Conservation (phyloP, 768 basidiomycete genomes). For the Leccinum variicolor region DNA sequence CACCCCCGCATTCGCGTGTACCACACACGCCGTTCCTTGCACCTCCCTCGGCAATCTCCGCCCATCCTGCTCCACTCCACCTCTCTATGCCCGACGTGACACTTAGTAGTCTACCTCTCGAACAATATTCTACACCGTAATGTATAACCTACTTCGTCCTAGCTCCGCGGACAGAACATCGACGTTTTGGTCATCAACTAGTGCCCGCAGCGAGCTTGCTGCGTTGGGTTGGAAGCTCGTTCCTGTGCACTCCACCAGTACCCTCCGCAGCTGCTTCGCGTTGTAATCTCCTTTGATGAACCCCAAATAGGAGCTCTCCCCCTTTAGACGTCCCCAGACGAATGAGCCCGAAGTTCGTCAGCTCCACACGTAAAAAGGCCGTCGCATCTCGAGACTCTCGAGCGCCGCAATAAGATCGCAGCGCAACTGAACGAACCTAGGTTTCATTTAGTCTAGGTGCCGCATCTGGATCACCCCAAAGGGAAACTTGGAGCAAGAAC, state of each 20-base stretch:
- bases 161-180: conserved; percentile 13
- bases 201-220: neutral
- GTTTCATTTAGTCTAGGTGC: neutral
- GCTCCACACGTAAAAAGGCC: neutral
- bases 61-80: conserved; percentile 1
- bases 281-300: neutral
- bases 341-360: neutral
- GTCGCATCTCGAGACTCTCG: neutral
- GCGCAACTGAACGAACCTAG: neutral
- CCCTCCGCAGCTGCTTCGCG: neutral
- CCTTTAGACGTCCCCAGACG: neutral
- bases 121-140: neutral
- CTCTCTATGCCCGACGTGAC: neutral
- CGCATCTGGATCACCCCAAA: neutral
- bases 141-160: neutral
- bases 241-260: neutral
- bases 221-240: conserved; percentile 6
- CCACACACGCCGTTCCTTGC: neutral
- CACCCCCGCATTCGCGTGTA: neutral
- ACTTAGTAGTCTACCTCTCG: neutral
- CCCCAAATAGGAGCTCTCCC: neutral
- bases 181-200: conserved; percentile 1
- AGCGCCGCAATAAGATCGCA: neutral
- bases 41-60: conserved; percentile 17
- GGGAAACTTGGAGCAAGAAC: neutral